Conservation (phyloP, 2,329 filamentous ascomycete species). For the Macrophomina pseudophaseolina region DNA sequence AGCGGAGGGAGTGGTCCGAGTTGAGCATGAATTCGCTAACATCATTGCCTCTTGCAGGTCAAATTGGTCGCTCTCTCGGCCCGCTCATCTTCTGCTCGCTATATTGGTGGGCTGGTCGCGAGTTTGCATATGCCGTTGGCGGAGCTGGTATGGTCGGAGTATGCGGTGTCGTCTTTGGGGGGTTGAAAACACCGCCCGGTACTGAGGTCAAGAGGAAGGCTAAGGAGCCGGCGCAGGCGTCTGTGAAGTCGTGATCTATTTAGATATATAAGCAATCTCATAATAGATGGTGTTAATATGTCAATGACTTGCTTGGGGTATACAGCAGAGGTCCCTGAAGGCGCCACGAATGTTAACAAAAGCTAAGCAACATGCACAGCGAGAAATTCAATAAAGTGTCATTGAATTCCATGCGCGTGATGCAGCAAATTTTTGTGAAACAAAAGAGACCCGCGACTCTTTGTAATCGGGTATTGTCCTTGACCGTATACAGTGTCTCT, state of each 20-base stretch:
- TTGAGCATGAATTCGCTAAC: constrained; percentile 22
- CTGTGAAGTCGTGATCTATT: constrained; percentile 3
- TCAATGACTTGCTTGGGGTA: too few relatives aligned
- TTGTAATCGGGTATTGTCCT: constrained; percentile 1
- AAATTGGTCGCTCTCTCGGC: constrained; percentile 84
- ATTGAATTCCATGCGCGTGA: too few relatives aligned
- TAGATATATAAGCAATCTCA: constrained; percentile 5
- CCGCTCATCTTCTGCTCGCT: constrained; percentile 90
- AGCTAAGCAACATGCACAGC: too few relatives aligned
- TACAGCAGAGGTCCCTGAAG: too few relatives aligned
- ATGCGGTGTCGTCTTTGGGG: constrained; percentile 70
- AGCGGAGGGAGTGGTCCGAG: constrained; percentile 25
- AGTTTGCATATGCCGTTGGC: constrained; percentile 82
- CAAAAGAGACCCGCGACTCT: background rate
- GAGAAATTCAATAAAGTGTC: too few relatives aligned
- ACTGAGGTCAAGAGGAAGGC: constrained; percentile 35
- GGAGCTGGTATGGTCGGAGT: constrained; percentile 81
- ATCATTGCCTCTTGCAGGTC: constrained; percentile 60
- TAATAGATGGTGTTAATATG: background rate
- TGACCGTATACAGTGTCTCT: background rate
- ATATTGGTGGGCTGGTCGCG: constrained; percentile 97
- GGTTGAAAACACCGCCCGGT: constrained; percentile 68
- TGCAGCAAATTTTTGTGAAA: too few relatives aligned
- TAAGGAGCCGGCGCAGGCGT: constrained; percentile 7
- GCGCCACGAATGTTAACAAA: too few relatives aligned